Conservation (phyloP, 192 early-diverging fungal species). For the Pilaira anomala region DNA sequence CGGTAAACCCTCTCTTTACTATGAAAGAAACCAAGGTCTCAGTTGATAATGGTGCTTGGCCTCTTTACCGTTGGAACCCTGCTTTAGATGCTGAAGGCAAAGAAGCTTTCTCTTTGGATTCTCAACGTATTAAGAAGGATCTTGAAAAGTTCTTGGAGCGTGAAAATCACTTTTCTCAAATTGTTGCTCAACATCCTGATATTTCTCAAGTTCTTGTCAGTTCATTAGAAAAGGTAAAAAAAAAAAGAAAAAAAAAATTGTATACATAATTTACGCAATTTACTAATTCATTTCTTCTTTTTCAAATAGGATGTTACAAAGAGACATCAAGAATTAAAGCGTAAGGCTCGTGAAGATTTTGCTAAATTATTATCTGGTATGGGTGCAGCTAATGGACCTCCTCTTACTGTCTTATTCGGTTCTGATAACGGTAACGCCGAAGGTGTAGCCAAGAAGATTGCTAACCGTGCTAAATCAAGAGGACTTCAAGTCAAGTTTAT, state of each 20-base stretch:
- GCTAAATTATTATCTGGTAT: constrained; percentile 68
- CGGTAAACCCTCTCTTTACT: constrained; percentile 62
- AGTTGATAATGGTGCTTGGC: constrained; percentile 89
- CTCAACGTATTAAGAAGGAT: constrained; percentile 75
- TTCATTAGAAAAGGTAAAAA: constrained; percentile 63
- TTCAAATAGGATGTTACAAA: constrained; percentile 45
- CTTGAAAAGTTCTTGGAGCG: constrained; percentile 79
- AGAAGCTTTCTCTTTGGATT: constrained; percentile 69
- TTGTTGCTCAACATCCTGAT: constrained; percentile 66
- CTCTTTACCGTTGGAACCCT: constrained; percentile 95
- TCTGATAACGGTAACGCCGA: constrained; percentile 91
- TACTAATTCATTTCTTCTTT: constrained; percentile 6
- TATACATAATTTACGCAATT: neutral
- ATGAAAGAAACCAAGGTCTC: constrained; percentile 89
- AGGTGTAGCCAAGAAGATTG: constrained; percentile 77
- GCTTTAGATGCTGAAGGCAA: constrained; percentile 50
- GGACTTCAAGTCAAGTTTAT: constrained; percentile 73
- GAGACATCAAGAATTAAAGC: constrained; percentile 61
- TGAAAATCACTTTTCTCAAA: constrained; percentile 78
- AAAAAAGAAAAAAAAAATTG: neutral
- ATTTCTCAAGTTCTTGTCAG: constrained; percentile 49
- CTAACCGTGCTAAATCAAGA: constrained; percentile 78
- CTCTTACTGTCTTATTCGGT: constrained; percentile 84
- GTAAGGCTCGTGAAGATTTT: constrained; percentile 64
- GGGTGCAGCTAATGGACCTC: constrained; percentile 57